Percentiles rank a stretch among this genome's conserved stretches.
Conservation (phyloP, 2,329 filamentous ascomycete species). For the Huntiella moniliformis region DNA sequence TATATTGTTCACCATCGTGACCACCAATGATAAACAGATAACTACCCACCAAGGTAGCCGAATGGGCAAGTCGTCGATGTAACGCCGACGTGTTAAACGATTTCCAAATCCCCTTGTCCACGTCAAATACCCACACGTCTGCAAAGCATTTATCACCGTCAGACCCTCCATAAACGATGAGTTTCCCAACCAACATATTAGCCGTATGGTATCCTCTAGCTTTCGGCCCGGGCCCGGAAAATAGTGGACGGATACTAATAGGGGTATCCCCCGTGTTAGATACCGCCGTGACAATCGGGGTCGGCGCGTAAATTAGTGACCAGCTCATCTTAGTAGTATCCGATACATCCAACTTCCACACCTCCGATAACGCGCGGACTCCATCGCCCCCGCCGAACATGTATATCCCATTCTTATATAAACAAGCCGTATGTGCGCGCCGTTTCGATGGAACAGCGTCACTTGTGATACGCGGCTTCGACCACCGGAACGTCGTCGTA, state of each 20-base stretch:
- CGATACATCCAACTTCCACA: constrained; percentile 52
- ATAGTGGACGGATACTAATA: not conserved
- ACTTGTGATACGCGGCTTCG: constrained; percentile 39
- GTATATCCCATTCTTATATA: constrained; percentile 53
- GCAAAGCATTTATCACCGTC: constrained; percentile 55
- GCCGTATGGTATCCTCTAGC: constrained; percentile 53
- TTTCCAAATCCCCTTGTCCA: constrained; percentile 42
- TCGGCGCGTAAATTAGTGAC: constrained; percentile 39
- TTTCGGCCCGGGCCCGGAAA: constrained; percentile 25
- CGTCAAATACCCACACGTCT: constrained; percentile 56
- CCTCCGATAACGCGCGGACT: constrained; percentile 50
- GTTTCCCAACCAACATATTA: constrained; percentile 53
- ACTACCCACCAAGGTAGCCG: constrained; percentile 48
- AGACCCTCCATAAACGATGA: constrained; percentile 52
- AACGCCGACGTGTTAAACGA: constrained; percentile 38
- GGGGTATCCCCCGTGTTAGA: not conserved
- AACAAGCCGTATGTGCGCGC: constrained; percentile 49
- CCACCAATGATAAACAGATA: constrained; percentile 54
- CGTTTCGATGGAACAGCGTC: constrained; percentile 41
- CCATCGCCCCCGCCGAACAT: constrained; percentile 56
- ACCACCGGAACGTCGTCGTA: constrained; percentile 50
- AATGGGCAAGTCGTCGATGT: constrained; percentile 48
- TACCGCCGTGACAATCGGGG: constrained; percentile 15
- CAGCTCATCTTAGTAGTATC: constrained; percentile 50
- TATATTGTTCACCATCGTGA: constrained; percentile 52